Evolutionary conservation across 2,329 filamentous ascomycete genomes (phyloP), one percentile per base, ranked within the genome.

Genomic region (Ophiostoma triangulosporum): DNA sequence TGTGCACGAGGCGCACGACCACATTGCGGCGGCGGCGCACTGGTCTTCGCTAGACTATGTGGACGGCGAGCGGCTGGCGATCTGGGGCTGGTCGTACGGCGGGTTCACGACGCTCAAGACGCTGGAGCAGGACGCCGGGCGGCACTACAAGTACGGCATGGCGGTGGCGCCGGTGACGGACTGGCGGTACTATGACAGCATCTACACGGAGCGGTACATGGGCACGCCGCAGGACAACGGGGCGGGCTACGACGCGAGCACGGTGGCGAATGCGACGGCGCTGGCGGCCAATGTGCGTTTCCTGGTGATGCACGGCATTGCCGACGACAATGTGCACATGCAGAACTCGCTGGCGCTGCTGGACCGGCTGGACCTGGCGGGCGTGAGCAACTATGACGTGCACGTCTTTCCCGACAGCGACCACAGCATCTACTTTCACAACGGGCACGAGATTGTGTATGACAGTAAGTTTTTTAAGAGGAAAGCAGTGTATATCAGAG

Each of bases 1-100:
- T 17, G 73, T 86, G 62, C 88, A 83, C 64, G 93, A 98, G 71
- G 80, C 91, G 0, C 75, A 80, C 36, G 93, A 97, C 66, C 93
- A 98, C 67, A 97, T 98, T 60, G 86, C 83, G 26, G 86, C 89
- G 1, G 93, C 87, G 3, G 86, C 90, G 67, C 80, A 85, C 59
- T 97, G 88, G 83, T 84, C 85, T 0, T 71, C 73, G 35, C 91
- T 88, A 64, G 69, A 77, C 14, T 97, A 98, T 66, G 83, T 96
- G 14, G 94, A 98, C 65, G 73, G 78, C 26, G 75, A 80, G 6
- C 81, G 86, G 53, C 80, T 98, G 60, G 90, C 89, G 20, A 95
- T 98, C 64, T 98, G 93, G 93, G 93, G 93, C 48, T 98, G 93
- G 93, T 95, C 88, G 58, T 98, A 93, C 64, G 93, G 93, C 55